Percentiles rank a stretch among this genome's conserved stretches.
These are phyloP conservation scores for Calocybe gangraenosa DNA, from an alignment of 768 basidiomycete species.

Conservation along the genomic window DNA sequence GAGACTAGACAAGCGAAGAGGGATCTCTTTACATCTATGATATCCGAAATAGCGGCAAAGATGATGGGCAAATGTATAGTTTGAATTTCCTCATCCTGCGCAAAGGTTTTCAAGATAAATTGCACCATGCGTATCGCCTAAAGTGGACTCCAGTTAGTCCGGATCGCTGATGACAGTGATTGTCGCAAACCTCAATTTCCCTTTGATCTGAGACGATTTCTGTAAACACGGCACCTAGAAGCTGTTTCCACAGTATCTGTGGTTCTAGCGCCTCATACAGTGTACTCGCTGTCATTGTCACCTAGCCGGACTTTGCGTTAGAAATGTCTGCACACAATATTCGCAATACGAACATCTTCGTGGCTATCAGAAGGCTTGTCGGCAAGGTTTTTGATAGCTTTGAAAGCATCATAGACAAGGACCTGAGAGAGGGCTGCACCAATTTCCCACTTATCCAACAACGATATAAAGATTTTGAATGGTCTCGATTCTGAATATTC, in stretches of 20 bases:
- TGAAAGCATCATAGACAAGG: slow-evolving; percentile 77
- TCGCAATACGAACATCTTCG: slow-evolving; percentile 52
- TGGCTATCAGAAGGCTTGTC: slow-evolving; percentile 46
- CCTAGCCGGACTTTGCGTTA: slow-evolving; percentile 31
- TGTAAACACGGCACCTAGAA: slow-evolving; percentile 54
- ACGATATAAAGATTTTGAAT: slow-evolving; percentile 93
- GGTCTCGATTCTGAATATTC: slow-evolving; percentile 80
- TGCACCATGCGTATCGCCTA: slow-evolving; percentile 65
- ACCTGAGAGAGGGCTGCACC: slow-evolving; percentile 76
- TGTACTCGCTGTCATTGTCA: slow-evolving; percentile 79
- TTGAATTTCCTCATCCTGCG: slow-evolving; percentile 87
- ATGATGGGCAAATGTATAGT: slow-evolving; percentile 77
- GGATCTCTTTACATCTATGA: slow-evolving; percentile 50
- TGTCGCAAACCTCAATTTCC: slow-evolving; percentile 43
- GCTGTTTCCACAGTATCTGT: slow-evolving; percentile 76
- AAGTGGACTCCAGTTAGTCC: slow-evolving; percentile 2
- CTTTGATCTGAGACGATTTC: slow-evolving; percentile 45
- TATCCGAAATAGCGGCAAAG: slow-evolving; percentile 64
- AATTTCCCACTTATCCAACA: slow-evolving; percentile 97
- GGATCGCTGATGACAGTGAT: slow-evolving; percentile 8
- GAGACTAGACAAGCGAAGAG: neutral
- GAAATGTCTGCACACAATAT: neutral
- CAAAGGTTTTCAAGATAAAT: slow-evolving; percentile 73
- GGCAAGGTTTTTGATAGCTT: slow-evolving; percentile 57
- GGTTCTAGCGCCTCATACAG: slow-evolving; percentile 95